Evolutionary conservation across 2,329 filamentous ascomycete species (phyloP).

Genomic region (Phialophora chinensis): DNA sequence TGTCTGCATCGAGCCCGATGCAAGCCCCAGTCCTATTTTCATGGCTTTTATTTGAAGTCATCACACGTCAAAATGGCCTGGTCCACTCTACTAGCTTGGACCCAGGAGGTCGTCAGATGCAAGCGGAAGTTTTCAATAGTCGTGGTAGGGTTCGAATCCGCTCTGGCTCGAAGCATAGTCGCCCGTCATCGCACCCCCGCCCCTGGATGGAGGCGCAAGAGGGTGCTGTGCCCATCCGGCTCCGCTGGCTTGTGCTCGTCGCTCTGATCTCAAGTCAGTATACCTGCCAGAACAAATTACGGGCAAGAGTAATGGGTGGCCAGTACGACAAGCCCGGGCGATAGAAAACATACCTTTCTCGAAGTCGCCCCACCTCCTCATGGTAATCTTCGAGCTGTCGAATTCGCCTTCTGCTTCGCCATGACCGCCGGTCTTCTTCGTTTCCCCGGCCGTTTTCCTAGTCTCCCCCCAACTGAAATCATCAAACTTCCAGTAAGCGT

Average conservation of each 20-base stretch:
- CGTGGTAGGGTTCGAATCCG: conserved; percentile 18
- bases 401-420: conserved; percentile 94
- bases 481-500: conserved; percentile 99
- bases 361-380: conserved; percentile 98
- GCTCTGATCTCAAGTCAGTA: conserved; percentile 27
- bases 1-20: not conserved
- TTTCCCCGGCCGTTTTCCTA: conserved; percentile 89
- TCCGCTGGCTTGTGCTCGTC: conserved; percentile 31
- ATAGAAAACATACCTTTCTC: conserved; percentile 66
- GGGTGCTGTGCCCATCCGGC: conserved; percentile 27
- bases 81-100: not conserved
- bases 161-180: conserved; percentile 17
- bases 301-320: not conserved
- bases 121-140: conserved; percentile 4
- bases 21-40: not conserved
- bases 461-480: conserved; percentile 99
- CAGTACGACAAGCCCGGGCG: not conserved
- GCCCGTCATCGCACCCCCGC: conserved; percentile 8
- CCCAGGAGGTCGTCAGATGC: not conserved
- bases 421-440: conserved; percentile 72
- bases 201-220: conserved; percentile 17
- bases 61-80: conserved; percentile 10
- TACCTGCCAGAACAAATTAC: not conserved
- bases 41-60: not conserved
- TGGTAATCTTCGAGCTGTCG: conserved; percentile 97